A percentile compares a stretch with the other conserved stretches of the same genome.
Conservation (phyloP, 1,139 yeast genomes). For the Pichia sp. region DNA sequence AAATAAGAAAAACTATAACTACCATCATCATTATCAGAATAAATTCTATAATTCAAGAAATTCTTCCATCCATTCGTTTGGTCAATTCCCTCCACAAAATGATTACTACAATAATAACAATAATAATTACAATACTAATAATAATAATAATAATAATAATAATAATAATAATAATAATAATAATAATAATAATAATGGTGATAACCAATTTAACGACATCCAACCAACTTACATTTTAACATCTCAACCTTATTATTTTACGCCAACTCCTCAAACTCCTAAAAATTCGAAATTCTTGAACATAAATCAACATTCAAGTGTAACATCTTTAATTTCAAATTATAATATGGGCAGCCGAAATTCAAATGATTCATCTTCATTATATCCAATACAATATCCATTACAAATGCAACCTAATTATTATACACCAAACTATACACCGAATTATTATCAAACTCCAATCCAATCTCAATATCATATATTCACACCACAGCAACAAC, state of each 20-base stretch:
- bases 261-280: slow-evolving; percentile 6
- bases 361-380: background rate
- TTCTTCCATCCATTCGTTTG: background rate
- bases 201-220: background rate
- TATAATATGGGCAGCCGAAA: background rate
- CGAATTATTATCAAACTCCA: background rate
- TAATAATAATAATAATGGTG: background rate
- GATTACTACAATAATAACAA: background rate
- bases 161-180: background rate
- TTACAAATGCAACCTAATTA: background rate
- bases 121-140: background rate
- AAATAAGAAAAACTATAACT: background rate
- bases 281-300: background rate
- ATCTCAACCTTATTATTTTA: slow-evolving; percentile 3
- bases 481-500: background rate
- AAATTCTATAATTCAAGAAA: background rate
- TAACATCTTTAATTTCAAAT: background rate
- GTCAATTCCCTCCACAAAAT: background rate
- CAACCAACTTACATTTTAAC: background rate
- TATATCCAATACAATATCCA: background rate
- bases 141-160: background rate
- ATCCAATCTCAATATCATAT: background rate
- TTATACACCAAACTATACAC: background rate
- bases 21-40: background rate
- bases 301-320: background rate